These are phyloP conservation scores for Colletotrichum sublineola DNA, from an alignment of 2,329 filamentous ascomycete genomes.

Conservation along the genomic window DNA sequence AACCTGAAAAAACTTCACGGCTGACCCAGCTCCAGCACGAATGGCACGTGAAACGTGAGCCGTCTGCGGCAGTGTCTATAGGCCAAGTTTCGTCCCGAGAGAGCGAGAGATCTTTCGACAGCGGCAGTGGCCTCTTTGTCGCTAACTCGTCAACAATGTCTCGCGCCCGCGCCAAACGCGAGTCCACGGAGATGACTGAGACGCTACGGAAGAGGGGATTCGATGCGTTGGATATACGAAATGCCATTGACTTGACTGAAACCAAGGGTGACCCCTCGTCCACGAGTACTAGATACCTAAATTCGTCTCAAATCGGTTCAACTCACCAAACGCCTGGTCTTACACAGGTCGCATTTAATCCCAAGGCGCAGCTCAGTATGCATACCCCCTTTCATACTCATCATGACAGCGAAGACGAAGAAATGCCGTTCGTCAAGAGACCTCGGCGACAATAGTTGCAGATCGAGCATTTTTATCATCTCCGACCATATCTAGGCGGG, in stretches of 20 bases:
- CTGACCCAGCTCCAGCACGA: neutral
- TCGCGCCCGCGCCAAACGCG: neutral
- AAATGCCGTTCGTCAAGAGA: neutral
- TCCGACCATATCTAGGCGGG: no score
- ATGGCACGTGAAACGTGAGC: neutral
- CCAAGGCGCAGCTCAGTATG: neutral
- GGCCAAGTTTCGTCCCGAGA: neutral
- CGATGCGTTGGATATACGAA: neutral
- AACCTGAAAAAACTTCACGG: neutral
- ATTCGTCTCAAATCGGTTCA: neutral
- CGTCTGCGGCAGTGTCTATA: neutral
- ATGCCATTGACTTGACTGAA: neutral
- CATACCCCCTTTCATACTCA: neutral
- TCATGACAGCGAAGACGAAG: neutral
- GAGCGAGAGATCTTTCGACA: constrained; percentile 7
- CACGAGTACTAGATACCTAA: neutral
- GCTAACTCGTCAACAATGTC: neutral
- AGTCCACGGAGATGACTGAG: constrained; percentile 11
- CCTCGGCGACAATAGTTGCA: neutral
- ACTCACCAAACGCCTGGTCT: neutral
- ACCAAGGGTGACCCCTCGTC: neutral
- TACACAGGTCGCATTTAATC: neutral
- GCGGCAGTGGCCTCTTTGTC: constrained; percentile 1
- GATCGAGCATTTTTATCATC: neutral
- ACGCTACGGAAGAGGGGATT: constrained; percentile 9